Conservation (phyloP, 257 asterid genomes). For the Rehmannia glutinosa region DNA sequence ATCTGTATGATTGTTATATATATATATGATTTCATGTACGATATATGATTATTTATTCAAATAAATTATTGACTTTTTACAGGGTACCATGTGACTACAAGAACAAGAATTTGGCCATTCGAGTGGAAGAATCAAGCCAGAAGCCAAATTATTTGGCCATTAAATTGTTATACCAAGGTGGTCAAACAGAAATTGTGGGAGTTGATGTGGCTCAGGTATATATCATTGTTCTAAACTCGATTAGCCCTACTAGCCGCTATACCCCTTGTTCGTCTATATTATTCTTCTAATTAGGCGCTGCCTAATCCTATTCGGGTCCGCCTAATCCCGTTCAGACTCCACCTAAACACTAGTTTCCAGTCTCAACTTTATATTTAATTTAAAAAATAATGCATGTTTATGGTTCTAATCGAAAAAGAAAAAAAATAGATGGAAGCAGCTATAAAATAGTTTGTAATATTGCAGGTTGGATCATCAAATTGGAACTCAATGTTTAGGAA, state of each 20-base stretch:
- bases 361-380: neutral
- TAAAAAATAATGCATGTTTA: too few species aligned
- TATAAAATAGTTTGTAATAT: neutral
- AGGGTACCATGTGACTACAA: conserved; percentile 68
- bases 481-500: conserved; percentile 65
- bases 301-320: too few species aligned
- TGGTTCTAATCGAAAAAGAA: neutral
- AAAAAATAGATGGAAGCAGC: neutral
- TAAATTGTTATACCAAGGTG: conserved; percentile 65
- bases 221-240: neutral
- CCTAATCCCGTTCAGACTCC: too few species aligned
- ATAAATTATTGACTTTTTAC: neutral
- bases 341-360: too few species aligned
- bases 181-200: conserved; percentile 68
- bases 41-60: neutral
- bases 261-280: too few species aligned
- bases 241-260: too few species aligned
- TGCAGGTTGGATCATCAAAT: conserved; percentile 47
- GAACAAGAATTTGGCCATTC: conserved; percentile 49
- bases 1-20: neutral
- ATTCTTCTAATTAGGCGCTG: too few species aligned
- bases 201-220: conserved; percentile 67
- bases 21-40: neutral
- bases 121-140: conserved; percentile 76
- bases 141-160: conserved; percentile 61